phyloP scores from a whole-genome alignment of 495 filamentous ascomycete genomes.

The Lichenothelia convexa region DNA sequence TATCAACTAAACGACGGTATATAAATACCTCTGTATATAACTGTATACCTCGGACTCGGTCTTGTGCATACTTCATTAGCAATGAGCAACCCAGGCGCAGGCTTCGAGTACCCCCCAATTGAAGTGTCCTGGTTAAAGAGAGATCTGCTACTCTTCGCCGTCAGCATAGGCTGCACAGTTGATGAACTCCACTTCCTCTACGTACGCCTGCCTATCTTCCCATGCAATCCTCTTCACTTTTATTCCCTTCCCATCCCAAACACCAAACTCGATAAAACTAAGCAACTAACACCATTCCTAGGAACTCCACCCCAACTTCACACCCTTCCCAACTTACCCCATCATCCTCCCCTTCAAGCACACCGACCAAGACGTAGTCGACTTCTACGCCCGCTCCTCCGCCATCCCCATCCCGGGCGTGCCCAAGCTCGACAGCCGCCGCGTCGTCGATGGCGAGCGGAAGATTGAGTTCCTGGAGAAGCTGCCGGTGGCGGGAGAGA shows the following conservation, averaged over 20 bases:
- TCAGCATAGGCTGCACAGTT: conserved; percentile 65
- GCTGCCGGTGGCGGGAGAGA: conserved; percentile 52
- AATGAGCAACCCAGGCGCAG: conserved; percentile 38
- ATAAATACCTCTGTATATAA: too few species aligned
- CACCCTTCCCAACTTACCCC: conserved; percentile 75
- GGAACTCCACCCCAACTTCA: conserved; percentile 69
- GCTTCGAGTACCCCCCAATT: conserved; percentile 55
- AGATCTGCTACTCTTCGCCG: conserved; percentile 70
- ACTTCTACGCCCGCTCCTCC: conserved; percentile 56
- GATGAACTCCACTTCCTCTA: conserved; percentile 86
- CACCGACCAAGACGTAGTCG: conserved; percentile 56
- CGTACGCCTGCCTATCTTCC: conserved; percentile 25
- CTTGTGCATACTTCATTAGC: conserved; percentile 8
- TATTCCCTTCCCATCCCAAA: not conserved
- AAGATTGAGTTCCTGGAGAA: conserved; percentile 59
- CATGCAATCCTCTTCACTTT: not conserved
- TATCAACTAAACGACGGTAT: too few species aligned
- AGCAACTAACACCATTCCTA: conserved; percentile 20
- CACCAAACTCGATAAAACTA: conserved; percentile 5
- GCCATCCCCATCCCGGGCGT: conserved; percentile 51
- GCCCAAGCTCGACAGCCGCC: conserved; percentile 54
- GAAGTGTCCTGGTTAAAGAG: conserved; percentile 72
- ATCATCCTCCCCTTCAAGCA: conserved; percentile 75
- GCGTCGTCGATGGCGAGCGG: conserved; percentile 74
- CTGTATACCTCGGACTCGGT: too few species aligned